These are phyloP conservation scores for Wickerhamomyces hampshirensis DNA, from an alignment of 805 yeast species.

Conservation along the genomic window DNA sequence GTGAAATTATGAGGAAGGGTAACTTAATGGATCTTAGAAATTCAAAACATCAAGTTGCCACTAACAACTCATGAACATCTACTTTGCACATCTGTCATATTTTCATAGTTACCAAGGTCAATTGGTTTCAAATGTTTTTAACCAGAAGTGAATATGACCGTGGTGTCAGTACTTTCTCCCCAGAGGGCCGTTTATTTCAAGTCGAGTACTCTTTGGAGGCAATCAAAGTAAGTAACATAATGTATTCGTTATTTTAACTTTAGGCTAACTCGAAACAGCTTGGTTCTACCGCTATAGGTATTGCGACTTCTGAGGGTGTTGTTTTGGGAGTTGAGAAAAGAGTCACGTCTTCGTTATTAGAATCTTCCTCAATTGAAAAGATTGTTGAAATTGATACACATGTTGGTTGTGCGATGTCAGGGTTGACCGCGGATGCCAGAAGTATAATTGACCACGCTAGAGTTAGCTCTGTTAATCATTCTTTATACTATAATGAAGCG, in stretches of 20 bases:
- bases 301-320: conserved; percentile 92
- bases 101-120: neutral
- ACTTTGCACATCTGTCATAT: too few species aligned
- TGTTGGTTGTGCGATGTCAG: conserved; percentile 98
- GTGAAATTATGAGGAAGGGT: too few species aligned
- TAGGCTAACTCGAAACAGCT: conserved; percentile 27
- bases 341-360: conserved; percentile 88
- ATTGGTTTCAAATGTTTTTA: conserved; percentile 63
- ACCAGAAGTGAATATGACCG: conserved; percentile 99
- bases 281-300: conserved; percentile 98
- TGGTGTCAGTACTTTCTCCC: conserved; percentile 97
- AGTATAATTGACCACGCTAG: conserved; percentile 99
- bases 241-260: too few species aligned
- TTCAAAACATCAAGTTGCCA: neutral
- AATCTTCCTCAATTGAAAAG: conserved; percentile 90
- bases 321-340: conserved; percentile 95
- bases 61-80: too few species aligned
- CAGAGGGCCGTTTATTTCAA: conserved; percentile 97
- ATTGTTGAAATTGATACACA: conserved; percentile 92
- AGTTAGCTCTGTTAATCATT: conserved; percentile 81
- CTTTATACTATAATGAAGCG: conserved; percentile 85
- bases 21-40: too few species aligned
- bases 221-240: conserved; percentile 68
- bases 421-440: conserved; percentile 97
- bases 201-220: conserved; percentile 98